phyloP scores from a whole-genome alignment of 2,329 filamentous ascomycete genomes.

The Hypocreales sp. region DNA sequence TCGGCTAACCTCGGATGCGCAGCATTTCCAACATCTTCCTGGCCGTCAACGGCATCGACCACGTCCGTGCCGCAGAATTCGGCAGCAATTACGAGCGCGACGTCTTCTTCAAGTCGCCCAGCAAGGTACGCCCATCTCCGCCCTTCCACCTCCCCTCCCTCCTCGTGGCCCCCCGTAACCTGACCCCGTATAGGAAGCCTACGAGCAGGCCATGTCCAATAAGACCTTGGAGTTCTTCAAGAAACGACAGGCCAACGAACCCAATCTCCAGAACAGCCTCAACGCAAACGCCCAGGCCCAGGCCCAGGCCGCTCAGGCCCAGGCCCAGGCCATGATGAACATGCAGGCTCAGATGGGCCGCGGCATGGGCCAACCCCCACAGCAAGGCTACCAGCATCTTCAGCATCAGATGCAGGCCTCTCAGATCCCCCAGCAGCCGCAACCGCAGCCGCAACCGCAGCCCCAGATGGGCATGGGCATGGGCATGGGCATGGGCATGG shows the following conservation, averaged over 20 bases:
- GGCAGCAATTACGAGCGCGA: conserved; percentile 33
- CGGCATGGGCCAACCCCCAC: conserved; percentile 31
- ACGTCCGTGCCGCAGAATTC: conserved; percentile 22
- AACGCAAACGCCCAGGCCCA: conserved; percentile 27
- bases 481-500: conserved; percentile 20
- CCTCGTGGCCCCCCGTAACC: too few species aligned
- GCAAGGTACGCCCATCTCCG: conserved; percentile 25
- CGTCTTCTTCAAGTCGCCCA: conserved; percentile 26
- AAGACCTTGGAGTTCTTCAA: conserved; percentile 33
- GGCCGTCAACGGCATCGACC: conserved; percentile 25
- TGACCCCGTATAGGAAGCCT: conserved; percentile 34
- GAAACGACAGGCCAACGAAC: conserved; percentile 34
- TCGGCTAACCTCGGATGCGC: background rate
- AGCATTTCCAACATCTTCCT: conserved; percentile 38
- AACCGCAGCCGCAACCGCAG: conserved; percentile 13
- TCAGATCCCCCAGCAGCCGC: conserved; percentile 18
- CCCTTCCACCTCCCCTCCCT: too few species aligned
- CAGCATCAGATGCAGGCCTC: conserved; percentile 43
- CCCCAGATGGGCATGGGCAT: conserved; percentile 13
- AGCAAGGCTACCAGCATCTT: conserved; percentile 40
- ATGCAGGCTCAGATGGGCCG: conserved; percentile 37
- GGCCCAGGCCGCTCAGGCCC: conserved; percentile 20
- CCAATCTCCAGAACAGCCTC: conserved; percentile 31
- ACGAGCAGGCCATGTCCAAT: conserved; percentile 29
- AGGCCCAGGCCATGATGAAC: conserved; percentile 34